A percentile compares a stretch with the other conserved stretches of the same genome.
Evolutionary conservation across 306 rosid species (phyloP).

Genomic region (Dicorynia guianensis): DNA sequence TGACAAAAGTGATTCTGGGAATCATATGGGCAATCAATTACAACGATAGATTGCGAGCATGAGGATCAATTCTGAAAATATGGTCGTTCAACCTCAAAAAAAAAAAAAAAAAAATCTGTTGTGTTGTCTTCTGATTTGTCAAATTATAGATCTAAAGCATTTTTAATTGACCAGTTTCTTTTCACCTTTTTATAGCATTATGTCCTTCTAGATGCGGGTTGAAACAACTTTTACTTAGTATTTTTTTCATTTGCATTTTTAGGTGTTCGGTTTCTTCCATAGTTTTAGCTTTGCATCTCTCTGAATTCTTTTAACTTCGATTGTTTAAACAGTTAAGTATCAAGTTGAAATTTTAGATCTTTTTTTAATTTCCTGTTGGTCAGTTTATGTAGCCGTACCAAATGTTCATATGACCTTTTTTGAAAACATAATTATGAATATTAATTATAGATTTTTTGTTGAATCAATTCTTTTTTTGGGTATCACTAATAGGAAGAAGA

Average conservation of each 20-base stretch:
- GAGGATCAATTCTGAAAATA: neutral
- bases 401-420: neutral
- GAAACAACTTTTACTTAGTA: neutral
- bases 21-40: neutral
- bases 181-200: neutral
- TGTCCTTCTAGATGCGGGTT: neutral
- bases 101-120: neutral
- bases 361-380: neutral
- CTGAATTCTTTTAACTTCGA: neutral
- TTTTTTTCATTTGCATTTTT: neutral
- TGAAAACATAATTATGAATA: slow-evolving; percentile 1
- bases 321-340: neutral
- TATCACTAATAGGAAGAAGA: slow-evolving; percentile 75
- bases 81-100: neutral
- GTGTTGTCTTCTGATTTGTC: neutral
- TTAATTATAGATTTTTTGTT: slow-evolving; percentile 11
- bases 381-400: neutral
- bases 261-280: neutral
- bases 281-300: neutral
- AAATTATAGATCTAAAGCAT: neutral
- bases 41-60: neutral
- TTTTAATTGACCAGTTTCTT: neutral
- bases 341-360: neutral
- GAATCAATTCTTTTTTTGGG: slow-evolving; percentile 22
- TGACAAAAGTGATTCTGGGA: neutral